These are phyloP conservation scores for Trametes elegans DNA, from an alignment of 768 basidiomycete genomes.

Conservation along the genomic window DNA sequence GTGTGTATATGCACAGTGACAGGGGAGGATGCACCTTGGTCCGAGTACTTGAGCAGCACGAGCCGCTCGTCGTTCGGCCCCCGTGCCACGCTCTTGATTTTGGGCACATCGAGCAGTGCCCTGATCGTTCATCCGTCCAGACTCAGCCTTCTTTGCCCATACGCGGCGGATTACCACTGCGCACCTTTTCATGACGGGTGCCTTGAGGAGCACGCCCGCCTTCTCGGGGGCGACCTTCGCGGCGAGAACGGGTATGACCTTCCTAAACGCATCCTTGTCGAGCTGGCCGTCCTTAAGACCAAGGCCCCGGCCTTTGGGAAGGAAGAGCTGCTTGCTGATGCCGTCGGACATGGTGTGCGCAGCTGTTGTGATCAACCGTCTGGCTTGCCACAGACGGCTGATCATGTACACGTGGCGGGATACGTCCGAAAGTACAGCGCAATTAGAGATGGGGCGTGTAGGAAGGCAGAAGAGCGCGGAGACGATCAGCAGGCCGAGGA, in stretches of 20 bases:
- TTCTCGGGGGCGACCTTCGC: constrained; percentile 57
- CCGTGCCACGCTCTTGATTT: constrained; percentile 55
- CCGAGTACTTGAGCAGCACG: constrained; percentile 60
- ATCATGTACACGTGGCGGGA: constrained; percentile 1
- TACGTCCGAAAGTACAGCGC: background rate
- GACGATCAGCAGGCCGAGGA: background rate
- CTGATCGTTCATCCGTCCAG: constrained; percentile 39
- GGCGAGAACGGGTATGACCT: constrained; percentile 65
- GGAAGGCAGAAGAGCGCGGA: background rate
- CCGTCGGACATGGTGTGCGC: constrained; percentile 17
- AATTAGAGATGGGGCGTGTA: background rate
- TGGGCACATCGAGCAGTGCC: constrained; percentile 65
- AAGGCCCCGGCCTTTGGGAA: constrained; percentile 38
- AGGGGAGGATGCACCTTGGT: constrained; percentile 47
- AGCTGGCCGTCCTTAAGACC: constrained; percentile 43
- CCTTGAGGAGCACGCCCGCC: constrained; percentile 55
- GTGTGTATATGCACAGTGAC: constrained; percentile 19
- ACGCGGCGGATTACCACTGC: constrained; percentile 25
- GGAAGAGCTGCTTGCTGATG: constrained; percentile 41
- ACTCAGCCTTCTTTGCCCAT: constrained; percentile 7
- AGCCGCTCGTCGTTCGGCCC: constrained; percentile 52
- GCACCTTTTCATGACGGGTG: constrained; percentile 59
- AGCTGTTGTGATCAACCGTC: constrained; percentile 7
- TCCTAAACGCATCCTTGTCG: constrained; percentile 65
- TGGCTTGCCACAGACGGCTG: constrained; percentile 7